Evolutionary conservation across 768 basidiomycete genomes (phyloP), one percentile per base, ranked within the genome.

Genomic region (Strobilomyces echinocephalus): DNA sequence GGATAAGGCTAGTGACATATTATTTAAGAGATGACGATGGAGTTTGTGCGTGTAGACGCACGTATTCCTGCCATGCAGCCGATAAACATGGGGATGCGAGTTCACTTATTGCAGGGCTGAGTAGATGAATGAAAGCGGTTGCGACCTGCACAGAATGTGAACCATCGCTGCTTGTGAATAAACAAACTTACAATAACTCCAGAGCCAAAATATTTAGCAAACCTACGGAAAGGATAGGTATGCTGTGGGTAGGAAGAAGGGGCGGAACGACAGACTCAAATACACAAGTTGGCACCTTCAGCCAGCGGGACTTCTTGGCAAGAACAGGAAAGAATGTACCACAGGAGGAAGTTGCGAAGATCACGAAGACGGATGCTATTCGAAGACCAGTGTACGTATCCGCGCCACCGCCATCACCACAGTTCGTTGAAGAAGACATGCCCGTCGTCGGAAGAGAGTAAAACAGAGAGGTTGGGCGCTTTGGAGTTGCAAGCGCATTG

Each of bases 131-230:
- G 67, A 91, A 95, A 4, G 89, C 87, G 10, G 93, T 95, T 1
- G 91, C 91, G 53, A 97, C 87, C 88, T 91, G 58, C 26, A 45
- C 49, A 57, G 9, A 42, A 18, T 21, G 39, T 57, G 9, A 56
- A 34, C n/a, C n/a, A n/a, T n/a, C n/a, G 38, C 21, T 12, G 21
- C 12, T 2, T 44, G 47, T 14, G 38, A 36, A n/a, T 15, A 0
- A 41, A 59, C 11, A 15, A 30, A 73, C 85, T 61, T 53, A 89
- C 88, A 60, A 91, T 91, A 46, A 91, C 88, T 24, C 92, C 92
- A 14, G 89, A 91, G 26, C 92, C 92, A 70, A 95, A 94, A 68
- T 87, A 92, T 69, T 91, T 93, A 31, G 88, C 85, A 66, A 93
- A 90, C 47, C 87, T 88, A 53, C 18, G 21, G 16, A 39, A 9